These are phyloP conservation scores for Persicaria tinctoria DNA, from an alignment of 148 eudicot species.

Conservation along the genomic window DNA sequence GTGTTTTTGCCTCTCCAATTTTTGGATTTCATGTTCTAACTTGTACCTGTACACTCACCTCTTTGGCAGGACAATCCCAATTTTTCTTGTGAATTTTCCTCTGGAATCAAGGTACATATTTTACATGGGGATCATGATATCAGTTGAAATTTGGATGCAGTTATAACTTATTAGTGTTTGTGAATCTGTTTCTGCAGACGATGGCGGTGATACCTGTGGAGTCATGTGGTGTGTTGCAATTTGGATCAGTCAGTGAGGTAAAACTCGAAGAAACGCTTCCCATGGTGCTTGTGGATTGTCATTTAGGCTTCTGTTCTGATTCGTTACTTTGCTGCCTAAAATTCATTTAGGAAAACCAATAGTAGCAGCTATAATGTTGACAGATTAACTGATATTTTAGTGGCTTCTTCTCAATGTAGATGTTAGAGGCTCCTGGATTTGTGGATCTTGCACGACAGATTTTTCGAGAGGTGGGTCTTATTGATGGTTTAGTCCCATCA, in stretches of 20 bases:
- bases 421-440: constrained; percentile 41
- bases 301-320: too few relatives aligned
- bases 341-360: not conserved
- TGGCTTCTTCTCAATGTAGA: constrained; percentile 25
- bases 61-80: constrained; percentile 37
- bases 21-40: not conserved
- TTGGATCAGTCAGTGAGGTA: constrained; percentile 80
- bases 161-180: not conserved
- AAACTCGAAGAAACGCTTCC: not conserved
- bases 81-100: constrained; percentile 34
- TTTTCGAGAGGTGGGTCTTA: constrained; percentile 23
- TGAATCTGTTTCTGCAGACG: constrained; percentile 42
- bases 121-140: not conserved
- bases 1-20: not conserved
- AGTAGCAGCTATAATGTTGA: not conserved
- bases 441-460: constrained; percentile 40
- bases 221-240: constrained; percentile 65
- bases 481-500: constrained; percentile 13
- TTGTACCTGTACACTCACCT: not conserved
- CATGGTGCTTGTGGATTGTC: not conserved
- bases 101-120: constrained; percentile 30
- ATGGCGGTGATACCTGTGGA: constrained; percentile 64
- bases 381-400: not conserved
- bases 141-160: not conserved
- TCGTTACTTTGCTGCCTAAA: not conserved